Evolutionary conservation across 176 grass and related monocot species (phyloP).

Genomic region (Paspalum vaginatum): DNA sequence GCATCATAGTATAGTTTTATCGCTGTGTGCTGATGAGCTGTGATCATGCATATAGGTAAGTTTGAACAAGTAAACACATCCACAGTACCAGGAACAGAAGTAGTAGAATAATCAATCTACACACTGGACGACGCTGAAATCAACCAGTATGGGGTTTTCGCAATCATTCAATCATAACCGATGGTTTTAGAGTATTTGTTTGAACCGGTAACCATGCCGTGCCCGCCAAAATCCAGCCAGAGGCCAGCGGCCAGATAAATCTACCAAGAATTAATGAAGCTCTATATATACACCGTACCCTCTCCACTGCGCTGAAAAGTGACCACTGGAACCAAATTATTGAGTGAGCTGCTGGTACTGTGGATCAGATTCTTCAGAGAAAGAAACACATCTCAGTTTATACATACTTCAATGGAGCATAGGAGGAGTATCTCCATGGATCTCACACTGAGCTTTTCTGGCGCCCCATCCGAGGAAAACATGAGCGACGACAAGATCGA

Average conservation of each 20-base stretch:
- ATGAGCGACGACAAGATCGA: background rate
- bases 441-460: slow-evolving; percentile 25
- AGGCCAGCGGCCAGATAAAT: background rate
- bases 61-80: slow-evolving; percentile 36
- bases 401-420: background rate
- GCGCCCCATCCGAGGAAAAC: background rate
- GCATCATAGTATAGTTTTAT: background rate
- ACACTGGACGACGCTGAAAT: background rate
- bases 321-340: background rate
- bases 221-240: slow-evolving; percentile 25
- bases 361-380: background rate
- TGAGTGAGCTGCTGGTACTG: background rate
- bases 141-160: background rate
- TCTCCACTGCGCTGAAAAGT: background rate
- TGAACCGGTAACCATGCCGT: slow-evolving; percentile 33
- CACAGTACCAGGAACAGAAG: background rate
- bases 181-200: background rate
- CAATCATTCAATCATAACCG: background rate
- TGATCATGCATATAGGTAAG: background rate
- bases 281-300: slow-evolving; percentile 11
- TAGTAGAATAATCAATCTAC: slow-evolving; percentile 1
- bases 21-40: background rate
- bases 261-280: background rate
- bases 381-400: background rate
- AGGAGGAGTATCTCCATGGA: slow-evolving; percentile 28